A percentile compares a stretch with the other conserved stretches of the same genome.
Evolutionary conservation across 169 alveolate species (phyloP).

Genomic region (Neospora caninum): DNA sequence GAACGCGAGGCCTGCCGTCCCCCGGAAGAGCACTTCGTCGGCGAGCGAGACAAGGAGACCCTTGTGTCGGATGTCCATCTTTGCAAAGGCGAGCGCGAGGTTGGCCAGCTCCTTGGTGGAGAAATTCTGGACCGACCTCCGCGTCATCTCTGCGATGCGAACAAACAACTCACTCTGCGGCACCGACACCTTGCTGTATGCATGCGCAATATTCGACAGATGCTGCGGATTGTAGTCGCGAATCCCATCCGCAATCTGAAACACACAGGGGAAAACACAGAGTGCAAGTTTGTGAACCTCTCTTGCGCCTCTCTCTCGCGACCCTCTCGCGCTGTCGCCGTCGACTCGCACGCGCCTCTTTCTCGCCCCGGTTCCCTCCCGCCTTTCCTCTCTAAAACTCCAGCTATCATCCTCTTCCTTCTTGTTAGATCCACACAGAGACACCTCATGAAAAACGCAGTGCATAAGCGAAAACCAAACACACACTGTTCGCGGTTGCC

Average conservation of each 20-base stretch:
- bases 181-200: slow-evolving; percentile 16
- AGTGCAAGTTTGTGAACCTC: too few species aligned
- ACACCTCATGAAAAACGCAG: too few species aligned
- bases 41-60: slow-evolving; percentile 36
- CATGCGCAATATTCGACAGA: slow-evolving; percentile 35
- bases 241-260: neutral
- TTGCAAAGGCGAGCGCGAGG: slow-evolving; percentile 39
- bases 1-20: slow-evolving; percentile 6
- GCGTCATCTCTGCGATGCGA: slow-evolving; percentile 23
- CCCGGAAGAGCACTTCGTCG: slow-evolving; percentile 39
- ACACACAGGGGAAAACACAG: neutral
- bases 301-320: too few species aligned
- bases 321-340: too few species aligned
- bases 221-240: slow-evolving; percentile 25
- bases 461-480: too few species aligned
- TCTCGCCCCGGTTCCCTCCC: too few species aligned
- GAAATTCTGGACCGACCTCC: slow-evolving; percentile 24
- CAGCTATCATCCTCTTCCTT: too few species aligned
- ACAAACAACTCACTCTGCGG: neutral
- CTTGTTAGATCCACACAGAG: too few species aligned
- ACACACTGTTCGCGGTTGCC: too few species aligned
- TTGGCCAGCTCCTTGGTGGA: slow-evolving; percentile 5
- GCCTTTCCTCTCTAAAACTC: too few species aligned
- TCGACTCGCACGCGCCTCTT: too few species aligned
- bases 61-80: neutral